Evolutionary conservation across 257 asterid genomes (phyloP).

Genomic region (Oldenlandia corymbosa): DNA sequence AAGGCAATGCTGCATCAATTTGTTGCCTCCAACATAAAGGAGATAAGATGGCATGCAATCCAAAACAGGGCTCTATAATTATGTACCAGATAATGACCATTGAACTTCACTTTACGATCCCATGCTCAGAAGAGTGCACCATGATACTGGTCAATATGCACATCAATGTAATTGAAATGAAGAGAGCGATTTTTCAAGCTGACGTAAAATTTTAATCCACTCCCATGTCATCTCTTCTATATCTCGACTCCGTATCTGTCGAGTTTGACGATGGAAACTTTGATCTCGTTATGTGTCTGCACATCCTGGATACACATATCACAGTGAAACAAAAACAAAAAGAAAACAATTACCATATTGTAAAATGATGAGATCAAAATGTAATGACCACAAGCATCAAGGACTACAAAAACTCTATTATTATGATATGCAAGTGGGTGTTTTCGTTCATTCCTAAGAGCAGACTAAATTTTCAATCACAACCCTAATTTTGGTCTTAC

Average conservation of each 20-base stretch:
- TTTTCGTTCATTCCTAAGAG: too few relatives aligned
- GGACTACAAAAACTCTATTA: too few relatives aligned
- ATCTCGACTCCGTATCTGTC: constrained; percentile 32
- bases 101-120: background rate
- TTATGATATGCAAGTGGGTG: too few relatives aligned
- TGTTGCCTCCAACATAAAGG: background rate
- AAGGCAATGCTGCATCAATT: background rate
- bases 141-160: background rate
- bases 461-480: background rate
- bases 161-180: background rate
- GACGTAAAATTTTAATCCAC: constrained; percentile 29
- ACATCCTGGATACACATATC: constrained; percentile 55
- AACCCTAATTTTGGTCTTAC: background rate
- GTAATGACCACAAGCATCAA: background rate
- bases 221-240: constrained; percentile 42
- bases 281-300: constrained; percentile 41
- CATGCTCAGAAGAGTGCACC: background rate
- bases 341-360: constrained; percentile 4
- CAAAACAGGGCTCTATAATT: background rate
- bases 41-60: background rate
- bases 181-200: background rate
- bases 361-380: constrained; percentile 12
- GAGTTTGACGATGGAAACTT: constrained; percentile 35
- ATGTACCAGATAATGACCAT: background rate
- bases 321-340: constrained; percentile 3